Conservation (phyloP, 177 flowering plant genomes). For the Vitis hybrid region DNA sequence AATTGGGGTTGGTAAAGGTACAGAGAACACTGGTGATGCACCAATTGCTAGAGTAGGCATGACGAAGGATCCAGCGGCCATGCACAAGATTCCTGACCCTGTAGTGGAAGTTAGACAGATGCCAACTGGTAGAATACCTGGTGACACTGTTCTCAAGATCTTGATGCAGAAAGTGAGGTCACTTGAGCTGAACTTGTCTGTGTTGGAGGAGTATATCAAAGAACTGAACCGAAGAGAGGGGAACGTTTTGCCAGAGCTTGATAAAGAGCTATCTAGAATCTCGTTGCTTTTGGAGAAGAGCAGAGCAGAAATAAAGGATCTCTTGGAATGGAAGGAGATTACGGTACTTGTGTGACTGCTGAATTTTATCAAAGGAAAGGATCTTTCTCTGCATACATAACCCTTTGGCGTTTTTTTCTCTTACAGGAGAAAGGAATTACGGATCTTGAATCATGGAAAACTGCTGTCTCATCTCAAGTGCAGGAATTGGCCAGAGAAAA, state of each 20-base stretch:
- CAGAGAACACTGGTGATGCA: slow-evolving; percentile 26
- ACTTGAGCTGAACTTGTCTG: slow-evolving; percentile 63
- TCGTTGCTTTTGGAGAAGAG: slow-evolving; percentile 45
- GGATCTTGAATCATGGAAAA: slow-evolving; percentile 61
- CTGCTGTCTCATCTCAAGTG: slow-evolving; percentile 43
- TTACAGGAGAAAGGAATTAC: slow-evolving; percentile 50
- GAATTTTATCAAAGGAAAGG: not conserved
- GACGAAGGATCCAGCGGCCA: slow-evolving; percentile 28
- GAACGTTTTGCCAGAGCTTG: slow-evolving; percentile 51
- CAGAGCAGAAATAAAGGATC: slow-evolving; percentile 43
- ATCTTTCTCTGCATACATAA: slow-evolving; percentile 8
- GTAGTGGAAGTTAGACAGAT: slow-evolving; percentile 48
- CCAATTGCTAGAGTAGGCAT: slow-evolving; percentile 25
- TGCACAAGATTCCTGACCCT: slow-evolving; percentile 44
- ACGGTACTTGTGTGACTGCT: slow-evolving; percentile 34
- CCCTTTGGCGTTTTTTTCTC: slow-evolving; percentile 2
- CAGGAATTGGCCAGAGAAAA: slow-evolving; percentile 50
- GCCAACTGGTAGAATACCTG: slow-evolving; percentile 57
- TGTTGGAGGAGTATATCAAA: slow-evolving; percentile 68
- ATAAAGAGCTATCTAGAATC: slow-evolving; percentile 44
- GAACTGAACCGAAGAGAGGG: slow-evolving; percentile 55
- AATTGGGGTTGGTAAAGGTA: slow-evolving; percentile 20
- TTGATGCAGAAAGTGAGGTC: slow-evolving; percentile 79
- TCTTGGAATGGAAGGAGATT: slow-evolving; percentile 55
- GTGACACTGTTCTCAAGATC: slow-evolving; percentile 72